These are phyloP conservation scores for Metschnikowia koreensis DNA, from an alignment of 805 yeast species.

Conservation along the genomic window DNA sequence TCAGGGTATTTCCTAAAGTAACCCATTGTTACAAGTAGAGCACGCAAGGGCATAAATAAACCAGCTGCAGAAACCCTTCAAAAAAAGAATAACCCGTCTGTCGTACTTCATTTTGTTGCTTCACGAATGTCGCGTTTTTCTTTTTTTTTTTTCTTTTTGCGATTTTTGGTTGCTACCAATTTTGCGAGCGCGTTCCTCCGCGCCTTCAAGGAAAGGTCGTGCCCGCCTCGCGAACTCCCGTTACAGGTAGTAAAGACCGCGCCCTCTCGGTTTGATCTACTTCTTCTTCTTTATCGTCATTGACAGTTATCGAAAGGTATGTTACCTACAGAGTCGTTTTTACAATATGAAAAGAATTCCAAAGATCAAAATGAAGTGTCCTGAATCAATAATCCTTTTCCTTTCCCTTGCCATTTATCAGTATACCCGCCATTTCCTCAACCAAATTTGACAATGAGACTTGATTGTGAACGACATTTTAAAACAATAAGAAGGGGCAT, in stretches of 20 bases:
- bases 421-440: too few relatives aligned
- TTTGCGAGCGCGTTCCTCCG: slow-evolving; percentile 2
- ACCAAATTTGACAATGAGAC: too few relatives aligned
- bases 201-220: slow-evolving; percentile 12
- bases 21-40: background rate
- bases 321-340: slow-evolving; percentile 1
- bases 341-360: background rate
- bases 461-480: too few relatives aligned
- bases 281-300: slow-evolving; percentile 18
- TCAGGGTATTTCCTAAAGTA: background rate
- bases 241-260: slow-evolving; percentile 11
- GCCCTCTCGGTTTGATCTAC: slow-evolving; percentile 7
- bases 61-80: background rate
- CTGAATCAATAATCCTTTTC: too few relatives aligned
- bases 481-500: too few relatives aligned
- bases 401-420: too few relatives aligned
- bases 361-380: background rate
- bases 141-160: background rate
- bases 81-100: background rate
- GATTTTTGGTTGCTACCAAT: background rate
- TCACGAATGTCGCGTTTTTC: background rate
- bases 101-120: background rate
- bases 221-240: slow-evolving; percentile 18
- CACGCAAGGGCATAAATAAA: background rate
- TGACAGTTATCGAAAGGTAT: slow-evolving; percentile 24